Percentiles rank a stretch among this genome's conserved stretches.
Conservation (phyloP, 202 grass and related monocot genomes). For the Dendrocalamus latiflorus region DNA sequence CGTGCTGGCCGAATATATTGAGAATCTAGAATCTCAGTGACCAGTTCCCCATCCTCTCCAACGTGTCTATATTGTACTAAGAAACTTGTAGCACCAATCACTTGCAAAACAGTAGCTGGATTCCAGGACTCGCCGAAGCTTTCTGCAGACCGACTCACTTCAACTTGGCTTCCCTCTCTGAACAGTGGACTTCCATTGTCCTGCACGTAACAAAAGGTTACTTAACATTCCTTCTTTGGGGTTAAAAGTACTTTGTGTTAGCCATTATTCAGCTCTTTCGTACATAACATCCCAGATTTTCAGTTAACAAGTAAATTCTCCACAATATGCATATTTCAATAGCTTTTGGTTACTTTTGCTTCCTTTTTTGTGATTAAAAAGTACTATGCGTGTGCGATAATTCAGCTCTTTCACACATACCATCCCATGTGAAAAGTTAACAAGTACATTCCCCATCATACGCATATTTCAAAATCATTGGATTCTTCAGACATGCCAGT, state of each 20-base stretch:
- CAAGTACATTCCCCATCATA: not conserved
- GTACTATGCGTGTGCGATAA: not conserved
- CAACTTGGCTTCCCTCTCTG: conserved; percentile 41
- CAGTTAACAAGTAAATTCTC: not conserved
- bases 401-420: not conserved
- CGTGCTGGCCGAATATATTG: conserved; percentile 42
- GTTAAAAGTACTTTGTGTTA: not conserved
- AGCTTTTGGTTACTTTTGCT: not conserved
- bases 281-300: not conserved
- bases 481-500: not conserved
- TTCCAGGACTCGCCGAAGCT: conserved; percentile 44
- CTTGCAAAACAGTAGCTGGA: conserved; percentile 52
- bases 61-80: conserved; percentile 47
- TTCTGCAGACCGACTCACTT: conserved; percentile 37
- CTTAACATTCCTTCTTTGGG: not conserved
- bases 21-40: conserved; percentile 57
- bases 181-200: conserved; percentile 23
- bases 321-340: not conserved
- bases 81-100: conserved; percentile 36
- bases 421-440: not conserved
- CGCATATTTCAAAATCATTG: not conserved
- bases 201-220: conserved; percentile 31
- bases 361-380: not conserved
- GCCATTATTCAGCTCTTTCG: not conserved
- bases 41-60: not conserved